Evolutionary conservation across 495 filamentous ascomycete genomes (phyloP).

Genomic region (Lasiosphaeria miniovina): DNA sequence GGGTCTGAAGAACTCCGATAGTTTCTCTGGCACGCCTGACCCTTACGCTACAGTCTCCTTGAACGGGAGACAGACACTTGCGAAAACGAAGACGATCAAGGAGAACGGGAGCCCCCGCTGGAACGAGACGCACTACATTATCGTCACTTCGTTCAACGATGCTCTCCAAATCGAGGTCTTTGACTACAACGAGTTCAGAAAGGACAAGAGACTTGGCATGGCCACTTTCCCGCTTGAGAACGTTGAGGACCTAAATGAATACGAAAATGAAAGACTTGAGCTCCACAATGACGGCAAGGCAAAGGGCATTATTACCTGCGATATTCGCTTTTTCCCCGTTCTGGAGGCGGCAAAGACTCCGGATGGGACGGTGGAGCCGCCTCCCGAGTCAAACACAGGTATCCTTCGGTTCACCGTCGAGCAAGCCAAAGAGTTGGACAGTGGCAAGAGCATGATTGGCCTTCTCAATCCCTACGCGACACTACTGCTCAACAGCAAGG

Average conservation of each 20-base stretch:
- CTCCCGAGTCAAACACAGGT: conserved; percentile 87
- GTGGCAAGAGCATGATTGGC: conserved; percentile 83
- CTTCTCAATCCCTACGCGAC: conserved; percentile 86
- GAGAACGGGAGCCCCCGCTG: conserved; percentile 85
- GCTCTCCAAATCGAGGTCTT: conserved; percentile 76
- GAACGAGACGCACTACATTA: conserved; percentile 94
- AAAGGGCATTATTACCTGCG: conserved; percentile 73
- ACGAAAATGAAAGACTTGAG: conserved; percentile 82
- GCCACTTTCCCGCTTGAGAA: conserved; percentile 82
- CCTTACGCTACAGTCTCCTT: conserved; percentile 87
- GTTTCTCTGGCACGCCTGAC: conserved; percentile 89
- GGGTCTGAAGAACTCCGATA: conserved; percentile 91
- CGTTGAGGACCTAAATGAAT: conserved; percentile 68
- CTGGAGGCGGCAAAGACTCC: conserved; percentile 67
- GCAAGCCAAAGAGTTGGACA: conserved; percentile 93
- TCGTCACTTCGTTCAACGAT: conserved; percentile 86
- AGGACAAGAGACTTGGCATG: conserved; percentile 91
- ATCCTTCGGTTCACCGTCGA: conserved; percentile 90
- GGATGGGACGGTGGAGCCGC: conserved; percentile 72
- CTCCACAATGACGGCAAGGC: conserved; percentile 80
- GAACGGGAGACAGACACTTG: conserved; percentile 74
- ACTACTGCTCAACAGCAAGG: conserved; percentile 83
- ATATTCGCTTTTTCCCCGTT: conserved; percentile 94
- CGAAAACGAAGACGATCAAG: conserved; percentile 81
- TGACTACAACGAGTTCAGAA: conserved; percentile 93